Evolutionary conservation across 495 filamentous ascomycete species (phyloP).

Genomic region (Evernia prunastri): DNA sequence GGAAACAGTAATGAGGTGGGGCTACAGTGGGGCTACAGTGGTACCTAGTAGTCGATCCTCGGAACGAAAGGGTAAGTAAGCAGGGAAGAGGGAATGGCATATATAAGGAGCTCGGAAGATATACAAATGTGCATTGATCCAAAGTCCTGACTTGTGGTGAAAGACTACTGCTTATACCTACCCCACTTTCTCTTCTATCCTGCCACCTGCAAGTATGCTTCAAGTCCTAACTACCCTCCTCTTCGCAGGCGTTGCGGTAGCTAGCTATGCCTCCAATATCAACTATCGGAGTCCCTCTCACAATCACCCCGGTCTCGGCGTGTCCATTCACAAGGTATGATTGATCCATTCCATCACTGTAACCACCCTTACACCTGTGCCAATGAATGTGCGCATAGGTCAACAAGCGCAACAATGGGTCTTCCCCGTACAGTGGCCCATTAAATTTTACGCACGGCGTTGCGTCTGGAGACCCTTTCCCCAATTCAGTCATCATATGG

Average conservation of each 20-base stretch:
- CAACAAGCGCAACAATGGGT: constrained; percentile 38
- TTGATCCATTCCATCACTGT: too few relatives aligned
- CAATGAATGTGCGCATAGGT: constrained; percentile 18
- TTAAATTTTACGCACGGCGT: constrained; percentile 49
- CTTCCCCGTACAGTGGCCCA: constrained; percentile 35
- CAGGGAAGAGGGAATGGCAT: too few relatives aligned
- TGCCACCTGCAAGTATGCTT: constrained; percentile 22
- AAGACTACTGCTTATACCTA: neutral
- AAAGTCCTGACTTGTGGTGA: neutral
- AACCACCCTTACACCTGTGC: constrained; percentile 27
- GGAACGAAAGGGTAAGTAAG: too few relatives aligned
- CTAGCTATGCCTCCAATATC: constrained; percentile 39
- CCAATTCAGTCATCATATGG: constrained; percentile 60
- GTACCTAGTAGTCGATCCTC: too few relatives aligned
- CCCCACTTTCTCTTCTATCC: neutral
- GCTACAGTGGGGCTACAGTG: too few relatives aligned
- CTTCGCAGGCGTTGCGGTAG: constrained; percentile 17
- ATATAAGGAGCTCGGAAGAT: neutral
- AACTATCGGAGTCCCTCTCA: constrained; percentile 56
- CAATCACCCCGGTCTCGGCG: constrained; percentile 52
- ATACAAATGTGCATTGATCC: neutral
- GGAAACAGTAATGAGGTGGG: too few relatives aligned
- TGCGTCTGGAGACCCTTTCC: constrained; percentile 52
- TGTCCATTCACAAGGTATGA: constrained; percentile 42
- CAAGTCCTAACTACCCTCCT: constrained; percentile 18